A percentile compares a stretch with the other conserved stretches of the same genome.
phyloP scores from a whole-genome alignment of 495 filamentous ascomycete species.

The Xylaria sp. region DNA sequence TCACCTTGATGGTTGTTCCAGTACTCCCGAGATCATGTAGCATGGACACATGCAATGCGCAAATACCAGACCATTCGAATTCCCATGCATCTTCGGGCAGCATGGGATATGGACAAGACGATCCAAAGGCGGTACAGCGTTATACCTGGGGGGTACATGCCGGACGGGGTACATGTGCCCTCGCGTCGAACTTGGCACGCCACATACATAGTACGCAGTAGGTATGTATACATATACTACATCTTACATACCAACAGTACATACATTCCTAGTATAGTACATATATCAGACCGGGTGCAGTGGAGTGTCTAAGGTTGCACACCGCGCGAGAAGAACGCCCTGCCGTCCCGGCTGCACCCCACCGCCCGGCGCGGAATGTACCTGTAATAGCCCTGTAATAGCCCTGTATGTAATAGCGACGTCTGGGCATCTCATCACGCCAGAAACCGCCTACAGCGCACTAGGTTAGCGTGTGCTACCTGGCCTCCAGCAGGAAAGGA shows the following conservation, averaged over 20 bases:
- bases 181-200: neutral
- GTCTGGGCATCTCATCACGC: slow-evolving; percentile 2
- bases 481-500: neutral
- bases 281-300: neutral
- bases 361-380: slow-evolving; percentile 3
- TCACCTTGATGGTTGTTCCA: neutral
- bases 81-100: neutral
- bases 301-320: neutral
- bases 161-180: neutral
- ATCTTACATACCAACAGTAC: no score
- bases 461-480: neutral
- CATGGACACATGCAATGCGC: neutral
- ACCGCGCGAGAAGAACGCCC: neutral
- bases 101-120: neutral
- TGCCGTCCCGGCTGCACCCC: neutral
- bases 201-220: neutral
- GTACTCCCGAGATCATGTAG: neutral
- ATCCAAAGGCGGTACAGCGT: neutral
- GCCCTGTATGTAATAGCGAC: neutral
- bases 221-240: no score
- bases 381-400: neutral
- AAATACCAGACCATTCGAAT: neutral
- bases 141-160: neutral
- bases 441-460: neutral
- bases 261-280: no score